Evolutionary conservation across 495 filamentous ascomycete species (phyloP), one percentile per base, ranked within the genome.

Genomic region (Penicillium arizonense): DNA sequence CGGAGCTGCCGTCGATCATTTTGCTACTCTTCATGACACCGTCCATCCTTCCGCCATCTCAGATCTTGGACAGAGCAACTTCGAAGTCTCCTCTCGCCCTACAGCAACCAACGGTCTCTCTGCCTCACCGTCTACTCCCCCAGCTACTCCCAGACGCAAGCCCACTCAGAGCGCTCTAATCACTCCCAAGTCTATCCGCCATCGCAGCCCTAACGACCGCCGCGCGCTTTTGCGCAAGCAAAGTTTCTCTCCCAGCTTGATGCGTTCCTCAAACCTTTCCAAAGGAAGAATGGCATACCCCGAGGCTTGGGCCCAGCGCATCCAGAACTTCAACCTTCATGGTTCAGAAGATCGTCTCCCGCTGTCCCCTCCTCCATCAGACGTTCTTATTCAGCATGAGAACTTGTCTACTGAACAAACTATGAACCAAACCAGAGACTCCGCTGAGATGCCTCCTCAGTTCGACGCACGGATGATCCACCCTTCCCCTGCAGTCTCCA

Each of bases 201-300:
- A 69, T 62, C 69, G 69, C 35, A 70, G 75, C 38, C 57, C 64
- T 43, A 71, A 72, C 73, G 73, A 72, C 56, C 70, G 68, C 34
- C 69, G 67, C 36, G 56, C 59, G 24, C 33, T 69, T 24, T 24
- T 71, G 56, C 73, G 64, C 58, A 77, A 76, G 59, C 72, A 76
- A 56, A 73, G 67, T 56, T 76, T 61, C 59, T 75, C 72, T 32
- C 73, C 75, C 45, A 71, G 65, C 54, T 53, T 75, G 56, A 68
- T 64, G 56, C 73, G 69, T 59, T 73, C 75, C 44, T 67, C 67
- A 26, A 65, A 69, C 39, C 53, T 66, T 12, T 63, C 67, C 30
- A 73, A 68, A 52, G 59, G 59, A 54, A 76, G 63, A 58, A 75
- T 78, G 74, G 68, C 73, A 34, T 73, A 75, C 52, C 67, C 73